Evolutionary conservation across 2,329 filamentous ascomycete genomes (phyloP).

Genomic region (Coniochaeta sp.): DNA sequence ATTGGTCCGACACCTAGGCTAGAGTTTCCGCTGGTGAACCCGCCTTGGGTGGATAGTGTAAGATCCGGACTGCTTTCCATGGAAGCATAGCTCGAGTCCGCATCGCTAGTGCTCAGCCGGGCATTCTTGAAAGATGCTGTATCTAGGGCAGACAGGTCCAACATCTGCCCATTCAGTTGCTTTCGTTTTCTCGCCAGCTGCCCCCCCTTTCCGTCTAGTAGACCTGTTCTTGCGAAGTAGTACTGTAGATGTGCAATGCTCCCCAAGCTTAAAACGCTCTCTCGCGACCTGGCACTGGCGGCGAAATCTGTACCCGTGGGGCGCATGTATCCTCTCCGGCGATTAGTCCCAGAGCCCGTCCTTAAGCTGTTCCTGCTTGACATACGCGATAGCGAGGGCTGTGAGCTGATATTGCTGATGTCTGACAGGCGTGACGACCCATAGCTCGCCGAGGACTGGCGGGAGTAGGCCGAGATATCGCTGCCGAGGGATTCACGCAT

Average conservation of each 20-base stretch:
- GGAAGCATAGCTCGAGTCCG: conserved; percentile 53
- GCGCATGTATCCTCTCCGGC: conserved; percentile 76
- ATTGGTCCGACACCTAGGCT: conserved; percentile 24
- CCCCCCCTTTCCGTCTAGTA: conserved; percentile 88
- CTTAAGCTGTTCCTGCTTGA: conserved; percentile 20
- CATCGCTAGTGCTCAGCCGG: conserved; percentile 33
- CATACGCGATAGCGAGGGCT: conserved; percentile 13
- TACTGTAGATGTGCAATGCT: conserved; percentile 97
- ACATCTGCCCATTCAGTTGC: conserved; percentile 43
- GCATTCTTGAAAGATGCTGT: conserved; percentile 26
- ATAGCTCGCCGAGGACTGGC: conserved; percentile 57
- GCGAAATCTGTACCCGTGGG: conserved; percentile 86
- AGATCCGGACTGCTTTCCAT: conserved; percentile 53
- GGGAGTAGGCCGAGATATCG: conserved; percentile 42
- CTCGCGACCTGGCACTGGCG: conserved; percentile 78
- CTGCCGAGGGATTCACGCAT: conserved; percentile 49
- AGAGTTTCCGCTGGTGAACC: neutral
- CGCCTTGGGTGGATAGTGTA: conserved; percentile 25
- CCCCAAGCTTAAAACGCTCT: conserved; percentile 92
- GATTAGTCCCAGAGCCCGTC: conserved; percentile 11
- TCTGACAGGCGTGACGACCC: conserved; percentile 36
- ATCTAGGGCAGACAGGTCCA: conserved; percentile 50
- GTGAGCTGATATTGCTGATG: conserved; percentile 19
- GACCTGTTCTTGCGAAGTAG: conserved; percentile 91
- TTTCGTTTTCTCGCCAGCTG: conserved; percentile 64